A percentile compares a stretch with the other conserved stretches of the same genome.
Conservation (phyloP, 768 basidiomycete genomes). For the Lentinula sp. region DNA sequence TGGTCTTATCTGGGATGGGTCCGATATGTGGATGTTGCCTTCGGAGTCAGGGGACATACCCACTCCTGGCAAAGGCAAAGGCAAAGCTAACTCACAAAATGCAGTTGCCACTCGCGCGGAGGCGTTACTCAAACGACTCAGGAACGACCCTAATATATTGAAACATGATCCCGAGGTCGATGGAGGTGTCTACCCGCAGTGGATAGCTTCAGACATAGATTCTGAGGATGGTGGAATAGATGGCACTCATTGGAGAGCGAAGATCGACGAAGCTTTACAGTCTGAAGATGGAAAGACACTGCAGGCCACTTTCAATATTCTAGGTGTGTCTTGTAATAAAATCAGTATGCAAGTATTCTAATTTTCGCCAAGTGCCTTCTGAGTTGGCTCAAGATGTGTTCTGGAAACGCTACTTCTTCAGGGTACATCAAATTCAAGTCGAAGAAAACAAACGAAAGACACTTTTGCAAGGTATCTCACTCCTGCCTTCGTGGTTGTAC, state of each 20-base stretch:
- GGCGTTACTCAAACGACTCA: conserved; percentile 65
- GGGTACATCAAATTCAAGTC: conserved; percentile 71
- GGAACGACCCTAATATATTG: conserved; percentile 69
- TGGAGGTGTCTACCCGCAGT: conserved; percentile 48
- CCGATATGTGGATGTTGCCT: conserved; percentile 81
- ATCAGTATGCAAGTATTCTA: neutral
- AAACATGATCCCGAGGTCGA: conserved; percentile 71
- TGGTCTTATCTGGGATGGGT: conserved; percentile 74
- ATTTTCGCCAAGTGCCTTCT: conserved; percentile 50
- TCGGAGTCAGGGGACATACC: conserved; percentile 22
- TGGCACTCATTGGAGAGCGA: conserved; percentile 50
- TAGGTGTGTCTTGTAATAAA: conserved; percentile 43
- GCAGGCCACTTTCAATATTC: conserved; percentile 41
- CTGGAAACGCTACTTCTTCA: conserved; percentile 90
- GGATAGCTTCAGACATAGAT: conserved; percentile 49
- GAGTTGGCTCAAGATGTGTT: conserved; percentile 60
- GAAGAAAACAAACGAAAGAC: conserved; percentile 78
- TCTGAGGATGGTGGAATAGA: conserved; percentile 46
- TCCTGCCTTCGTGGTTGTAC: neutral
- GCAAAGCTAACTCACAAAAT: conserved; percentile 36
- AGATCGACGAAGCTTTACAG: conserved; percentile 40
- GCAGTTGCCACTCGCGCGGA: conserved; percentile 73
- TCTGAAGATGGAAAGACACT: conserved; percentile 46
- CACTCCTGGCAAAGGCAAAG: conserved; percentile 27
- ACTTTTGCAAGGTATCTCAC: conserved; percentile 55